phyloP scores from a whole-genome alignment of 1,284 basidiomycete species.

The Cutaneotrichosporon dermatis region DNA sequence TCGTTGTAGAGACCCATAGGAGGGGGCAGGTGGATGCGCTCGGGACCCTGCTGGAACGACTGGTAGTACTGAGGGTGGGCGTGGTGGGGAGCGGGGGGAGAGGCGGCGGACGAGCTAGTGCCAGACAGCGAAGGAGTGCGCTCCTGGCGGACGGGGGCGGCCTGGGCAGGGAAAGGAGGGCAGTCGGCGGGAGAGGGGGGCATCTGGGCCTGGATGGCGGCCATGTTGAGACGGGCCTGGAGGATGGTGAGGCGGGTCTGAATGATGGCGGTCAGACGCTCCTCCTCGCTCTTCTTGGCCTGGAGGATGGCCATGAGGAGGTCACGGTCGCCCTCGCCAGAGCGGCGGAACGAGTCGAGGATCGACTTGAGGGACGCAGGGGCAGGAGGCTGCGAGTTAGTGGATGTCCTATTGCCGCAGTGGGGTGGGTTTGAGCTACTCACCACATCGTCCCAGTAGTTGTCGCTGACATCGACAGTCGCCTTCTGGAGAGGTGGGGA shows the following conservation, averaged over 20 bases:
- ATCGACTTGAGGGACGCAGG: constrained; percentile 78
- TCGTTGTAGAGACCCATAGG: neutral
- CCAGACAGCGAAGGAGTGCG: constrained; percentile 14
- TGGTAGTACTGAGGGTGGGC: neutral
- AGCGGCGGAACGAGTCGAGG: constrained; percentile 70
- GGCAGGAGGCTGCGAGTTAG: constrained; percentile 44
- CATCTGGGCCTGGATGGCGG: constrained; percentile 19
- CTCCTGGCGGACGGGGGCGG: constrained; percentile 2
- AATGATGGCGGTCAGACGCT: constrained; percentile 45
- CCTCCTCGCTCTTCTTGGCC: constrained; percentile 83
- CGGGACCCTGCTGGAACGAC: constrained; percentile 1
- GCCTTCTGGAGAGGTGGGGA: constrained; percentile 31
- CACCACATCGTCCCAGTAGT: constrained; percentile 47
- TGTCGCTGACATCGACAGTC: constrained; percentile 17
- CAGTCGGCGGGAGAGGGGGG: neutral
- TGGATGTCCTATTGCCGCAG: neutral
- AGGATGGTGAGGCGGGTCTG: constrained; percentile 45
- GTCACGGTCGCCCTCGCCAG: constrained; percentile 82
- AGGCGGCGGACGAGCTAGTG: constrained; percentile 2
- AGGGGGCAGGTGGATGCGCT: constrained; percentile 16
- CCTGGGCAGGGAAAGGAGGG: neutral
- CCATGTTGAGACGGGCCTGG: constrained; percentile 37
- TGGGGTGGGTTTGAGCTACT: constrained; percentile 19
- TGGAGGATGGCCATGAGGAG: constrained; percentile 81
- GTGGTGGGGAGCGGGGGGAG: neutral